Conservation (phyloP, 2,329 filamentous ascomycete species). For the Pseudocercospora macadamiae region DNA sequence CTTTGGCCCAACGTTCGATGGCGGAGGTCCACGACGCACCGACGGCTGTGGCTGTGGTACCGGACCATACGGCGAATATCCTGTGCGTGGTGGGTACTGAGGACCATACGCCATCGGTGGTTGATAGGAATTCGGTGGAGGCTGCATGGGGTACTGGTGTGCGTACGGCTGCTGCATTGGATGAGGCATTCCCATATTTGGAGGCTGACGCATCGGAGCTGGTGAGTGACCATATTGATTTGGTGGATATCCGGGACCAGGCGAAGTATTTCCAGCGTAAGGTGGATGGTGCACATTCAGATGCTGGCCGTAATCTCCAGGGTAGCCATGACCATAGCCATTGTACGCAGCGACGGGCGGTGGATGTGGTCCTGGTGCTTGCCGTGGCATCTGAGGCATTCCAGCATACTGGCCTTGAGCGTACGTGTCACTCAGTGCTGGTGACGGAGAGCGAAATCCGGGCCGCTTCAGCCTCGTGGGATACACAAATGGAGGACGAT, state of each 20-base stretch:
- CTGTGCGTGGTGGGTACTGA: conserved; percentile 29
- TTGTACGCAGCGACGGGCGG: conserved; percentile 34
- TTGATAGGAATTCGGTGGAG: conserved; percentile 17
- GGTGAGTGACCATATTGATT: conserved; percentile 30
- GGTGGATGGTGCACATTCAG: conserved; percentile 33
- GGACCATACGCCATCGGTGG: conserved; percentile 16
- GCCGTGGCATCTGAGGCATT: conserved; percentile 26
- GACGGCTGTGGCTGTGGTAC: conserved; percentile 27
- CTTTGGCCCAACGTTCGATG: conserved; percentile 31
- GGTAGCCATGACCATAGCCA: conserved; percentile 35
- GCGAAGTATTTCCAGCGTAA: conserved; percentile 30
- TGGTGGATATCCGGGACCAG: conserved; percentile 29
- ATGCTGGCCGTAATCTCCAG: conserved; percentile 27
- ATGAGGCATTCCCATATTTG: conserved; percentile 25
- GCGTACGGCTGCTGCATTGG: conserved; percentile 25
- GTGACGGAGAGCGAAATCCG: conserved; percentile 47
- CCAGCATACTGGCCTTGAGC: conserved; percentile 34
- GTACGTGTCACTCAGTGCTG: conserved; percentile 47
- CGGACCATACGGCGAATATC: conserved; percentile 27
- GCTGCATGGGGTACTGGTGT: conserved; percentile 26
- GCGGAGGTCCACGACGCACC: conserved; percentile 30
- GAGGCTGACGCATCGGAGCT: conserved; percentile 28
- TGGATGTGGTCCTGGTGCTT: conserved; percentile 30
- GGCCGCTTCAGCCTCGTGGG: conserved; percentile 47
- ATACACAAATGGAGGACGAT: conserved; percentile 46